Evolutionary conservation across 306 rosid genomes (phyloP), one percentile per base, ranked within the genome.

Genomic region (Trifolium pratense): DNA sequence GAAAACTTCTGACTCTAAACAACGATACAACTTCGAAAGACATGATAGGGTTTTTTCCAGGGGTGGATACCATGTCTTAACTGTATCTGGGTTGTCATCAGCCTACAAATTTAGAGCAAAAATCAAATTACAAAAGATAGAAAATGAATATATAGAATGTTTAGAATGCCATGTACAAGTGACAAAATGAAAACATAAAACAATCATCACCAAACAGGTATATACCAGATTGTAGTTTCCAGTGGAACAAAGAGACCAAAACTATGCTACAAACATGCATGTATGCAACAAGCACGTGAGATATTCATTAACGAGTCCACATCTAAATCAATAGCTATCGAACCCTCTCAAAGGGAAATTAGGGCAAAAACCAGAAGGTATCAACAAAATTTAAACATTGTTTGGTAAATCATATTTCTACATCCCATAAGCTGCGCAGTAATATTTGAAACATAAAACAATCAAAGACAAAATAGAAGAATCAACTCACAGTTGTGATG

Each of bases 21-120:
- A 90, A 34, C 91, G 97, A 79, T 95, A 90, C 83, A 91, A 78
- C 90, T 91, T 95, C 31, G 97, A 91, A 86, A 95, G 97, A 73
- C 92, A 91, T 52, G 99, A 90, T 52, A 95, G 64, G 14, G 99
- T 91, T 84, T 91, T 95, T 86, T 91, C 99, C 15, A 95, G 84
- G 9, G 97, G 99, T 0, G 97, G 99, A 84, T 95, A 95, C 97
- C 97, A 95, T 4, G 93, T 83, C 74, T 87, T 90, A 74, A 82
- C 87, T 39, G 88, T 80, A 83, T 87, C 86, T 68, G 86, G 85
- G 83, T 86, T 87, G 78, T 86, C 92, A 78, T 87, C 97, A 56
- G 70, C 92, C 99, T 95, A 80, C 83, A 82, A 60, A 66, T 78
- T 74, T 63, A 72, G 26, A 64, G 70, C 31, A 68, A 66, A 58